phyloP scores from a whole-genome alignment of 2,329 filamentous ascomycete species.

The Intubia oerlemansii region DNA sequence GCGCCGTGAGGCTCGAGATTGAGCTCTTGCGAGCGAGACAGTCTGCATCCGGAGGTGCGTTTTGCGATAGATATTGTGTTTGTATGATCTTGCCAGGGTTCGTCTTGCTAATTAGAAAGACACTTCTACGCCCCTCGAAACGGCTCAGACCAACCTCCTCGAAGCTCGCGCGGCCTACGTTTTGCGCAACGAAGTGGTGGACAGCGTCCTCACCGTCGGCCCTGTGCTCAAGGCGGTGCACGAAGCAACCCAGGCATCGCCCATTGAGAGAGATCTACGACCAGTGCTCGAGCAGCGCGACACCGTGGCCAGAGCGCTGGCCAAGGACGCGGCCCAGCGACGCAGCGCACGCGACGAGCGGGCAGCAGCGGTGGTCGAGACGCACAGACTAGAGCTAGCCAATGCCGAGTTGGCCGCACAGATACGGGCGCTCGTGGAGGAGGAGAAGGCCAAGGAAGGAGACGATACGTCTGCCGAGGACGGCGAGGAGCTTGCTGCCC shows the following conservation, averaged over 20 bases:
- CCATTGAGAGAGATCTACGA: conserved; percentile 47
- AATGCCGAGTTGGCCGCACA: conserved; percentile 42
- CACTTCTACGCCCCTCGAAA: conserved; percentile 11
- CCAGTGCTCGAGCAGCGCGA: conserved; percentile 48
- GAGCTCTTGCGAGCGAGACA: conserved; percentile 37
- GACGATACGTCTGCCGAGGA: conserved; percentile 15
- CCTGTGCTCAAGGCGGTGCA: conserved; percentile 64
- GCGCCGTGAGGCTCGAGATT: conserved; percentile 51
- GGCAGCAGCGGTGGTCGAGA: conserved; percentile 27
- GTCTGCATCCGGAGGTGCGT: no score
- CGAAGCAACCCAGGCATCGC: conserved; percentile 37
- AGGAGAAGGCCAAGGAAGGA: conserved; percentile 21
- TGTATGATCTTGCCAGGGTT: no score
- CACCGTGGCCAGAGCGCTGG: conserved; percentile 38
- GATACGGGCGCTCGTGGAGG: conserved; percentile 33
- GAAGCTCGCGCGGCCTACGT: conserved; percentile 49
- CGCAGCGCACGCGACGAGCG: conserved; percentile 29
- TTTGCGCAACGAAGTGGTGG: conserved; percentile 46
- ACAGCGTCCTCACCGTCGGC: conserved; percentile 48
- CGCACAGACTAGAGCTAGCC: no score
- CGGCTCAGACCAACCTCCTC: conserved; percentile 43
- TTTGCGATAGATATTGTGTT: no score
- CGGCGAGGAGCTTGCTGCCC: conserved; percentile 27
- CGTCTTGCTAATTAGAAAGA: no score
- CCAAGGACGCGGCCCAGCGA: conserved; percentile 33